Conservation (phyloP, 345 rosid genomes). For the Aurinia saxatilis region DNA sequence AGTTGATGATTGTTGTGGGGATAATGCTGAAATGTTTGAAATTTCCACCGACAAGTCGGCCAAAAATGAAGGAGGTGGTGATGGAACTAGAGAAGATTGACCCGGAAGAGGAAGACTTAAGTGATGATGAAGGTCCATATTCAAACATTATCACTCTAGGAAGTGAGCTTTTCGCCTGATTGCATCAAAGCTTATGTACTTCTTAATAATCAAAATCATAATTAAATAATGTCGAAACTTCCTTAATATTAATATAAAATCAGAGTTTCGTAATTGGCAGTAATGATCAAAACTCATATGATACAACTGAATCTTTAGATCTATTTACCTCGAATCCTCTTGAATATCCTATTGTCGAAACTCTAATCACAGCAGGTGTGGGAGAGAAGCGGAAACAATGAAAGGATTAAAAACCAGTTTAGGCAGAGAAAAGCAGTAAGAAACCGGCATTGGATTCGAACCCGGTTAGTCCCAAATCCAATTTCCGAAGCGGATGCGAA, state of each 20-base stretch:
- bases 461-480: background rate
- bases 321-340: too few species aligned
- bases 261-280: background rate
- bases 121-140: constrained; percentile 44
- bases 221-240: too few species aligned
- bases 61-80: constrained; percentile 44
- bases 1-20: constrained; percentile 36
- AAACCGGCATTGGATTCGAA: background rate
- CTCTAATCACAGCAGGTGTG: too few species aligned
- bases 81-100: constrained; percentile 45
- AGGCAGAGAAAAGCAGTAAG: background rate
- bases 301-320: too few species aligned
- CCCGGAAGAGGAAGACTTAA: constrained; percentile 46
- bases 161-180: constrained; percentile 46
- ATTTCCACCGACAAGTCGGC: constrained; percentile 33
- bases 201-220: too few species aligned
- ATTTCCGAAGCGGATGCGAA: background rate
- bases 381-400: too few species aligned
- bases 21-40: constrained; percentile 42
- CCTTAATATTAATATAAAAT: too few species aligned
- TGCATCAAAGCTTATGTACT: background rate
- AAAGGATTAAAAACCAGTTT: too few species aligned
- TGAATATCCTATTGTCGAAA: too few species aligned
- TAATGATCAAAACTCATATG: too few species aligned
- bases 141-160: constrained; percentile 45